phyloP scores from a whole-genome alignment of 106 monocot genomes.

The Dioscorea dumetorum region DNA sequence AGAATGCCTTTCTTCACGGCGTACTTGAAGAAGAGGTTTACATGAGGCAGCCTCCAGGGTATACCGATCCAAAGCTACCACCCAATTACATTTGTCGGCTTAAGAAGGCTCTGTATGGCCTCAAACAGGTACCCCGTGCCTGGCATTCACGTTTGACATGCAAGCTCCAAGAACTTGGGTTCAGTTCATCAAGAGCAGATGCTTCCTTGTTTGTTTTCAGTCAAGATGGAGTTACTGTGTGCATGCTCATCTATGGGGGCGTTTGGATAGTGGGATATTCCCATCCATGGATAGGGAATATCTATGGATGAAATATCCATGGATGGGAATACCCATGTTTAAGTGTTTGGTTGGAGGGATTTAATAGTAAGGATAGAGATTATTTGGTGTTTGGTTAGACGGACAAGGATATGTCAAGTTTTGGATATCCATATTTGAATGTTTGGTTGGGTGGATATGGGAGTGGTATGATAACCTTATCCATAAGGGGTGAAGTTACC shows the following conservation, averaged over 20 bases:
- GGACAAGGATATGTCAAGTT: too few relatives aligned
- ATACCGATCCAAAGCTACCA: not conserved
- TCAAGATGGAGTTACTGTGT: not conserved
- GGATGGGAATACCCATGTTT: too few relatives aligned
- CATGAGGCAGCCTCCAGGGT: not conserved
- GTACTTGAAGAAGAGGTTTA: constrained; percentile 3
- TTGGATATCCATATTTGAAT: too few relatives aligned
- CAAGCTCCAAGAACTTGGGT: not conserved
- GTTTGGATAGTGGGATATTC: too few relatives aligned
- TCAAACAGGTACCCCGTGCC: constrained; percentile 2
- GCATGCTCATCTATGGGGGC: not conserved
- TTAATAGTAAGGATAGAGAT: too few relatives aligned
- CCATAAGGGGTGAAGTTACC: too few relatives aligned
- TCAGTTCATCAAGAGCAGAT: not conserved
- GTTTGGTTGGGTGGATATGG: too few relatives aligned
- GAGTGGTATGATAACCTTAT: too few relatives aligned
- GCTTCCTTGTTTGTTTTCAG: not conserved
- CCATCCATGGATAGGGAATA: too few relatives aligned
- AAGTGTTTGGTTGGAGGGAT: too few relatives aligned
- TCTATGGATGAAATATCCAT: too few relatives aligned
- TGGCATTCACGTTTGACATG: not conserved
- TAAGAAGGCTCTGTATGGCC: constrained; percentile 4
- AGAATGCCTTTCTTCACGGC: constrained; percentile 2
- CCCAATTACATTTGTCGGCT: not conserved
- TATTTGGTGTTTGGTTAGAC: too few relatives aligned